These are phyloP conservation scores for Rhizopogon vesiculosus DNA, from an alignment of 768 basidiomycete genomes.

Conservation along the genomic window DNA sequence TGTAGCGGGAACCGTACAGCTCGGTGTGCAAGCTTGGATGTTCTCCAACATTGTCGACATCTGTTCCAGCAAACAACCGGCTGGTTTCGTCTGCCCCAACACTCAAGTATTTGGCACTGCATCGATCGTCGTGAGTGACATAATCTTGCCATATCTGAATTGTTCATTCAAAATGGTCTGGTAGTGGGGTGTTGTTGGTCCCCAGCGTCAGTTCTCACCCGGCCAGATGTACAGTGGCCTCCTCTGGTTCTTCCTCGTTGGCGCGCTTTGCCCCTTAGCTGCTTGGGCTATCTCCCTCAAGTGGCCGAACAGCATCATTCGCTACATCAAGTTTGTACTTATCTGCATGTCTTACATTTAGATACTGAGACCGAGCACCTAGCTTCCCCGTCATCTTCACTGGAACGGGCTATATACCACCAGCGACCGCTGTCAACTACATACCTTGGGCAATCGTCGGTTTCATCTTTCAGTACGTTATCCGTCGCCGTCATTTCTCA, in stretches of 20 bases:
- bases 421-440: constrained; percentile 44
- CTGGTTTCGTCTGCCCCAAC: constrained; percentile 24
- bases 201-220: constrained; percentile 57
- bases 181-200: constrained; percentile 60
- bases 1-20: constrained; percentile 62
- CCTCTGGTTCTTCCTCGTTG: constrained; percentile 70
- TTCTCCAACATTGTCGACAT: constrained; percentile 36
- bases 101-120: constrained; percentile 49
- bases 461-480: constrained; percentile 39
- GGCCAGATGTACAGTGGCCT: constrained; percentile 46
- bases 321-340: constrained; percentile 50
- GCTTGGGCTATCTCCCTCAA: constrained; percentile 46
- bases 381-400: constrained; percentile 35
- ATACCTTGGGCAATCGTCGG: constrained; percentile 39
- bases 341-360: background rate
- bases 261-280: constrained; percentile 52
- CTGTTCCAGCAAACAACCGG: constrained; percentile 20
- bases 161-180: constrained; percentile 3
- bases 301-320: constrained; percentile 55
- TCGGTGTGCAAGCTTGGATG: constrained; percentile 65
- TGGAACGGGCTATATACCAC: constrained; percentile 35
- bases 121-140: constrained; percentile 41
- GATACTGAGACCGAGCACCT: background rate
- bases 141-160: background rate
- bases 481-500: constrained; percentile 22